phyloP scores from a whole-genome alignment of 768 basidiomycete species.

The Panaeolus papilionaceus region DNA sequence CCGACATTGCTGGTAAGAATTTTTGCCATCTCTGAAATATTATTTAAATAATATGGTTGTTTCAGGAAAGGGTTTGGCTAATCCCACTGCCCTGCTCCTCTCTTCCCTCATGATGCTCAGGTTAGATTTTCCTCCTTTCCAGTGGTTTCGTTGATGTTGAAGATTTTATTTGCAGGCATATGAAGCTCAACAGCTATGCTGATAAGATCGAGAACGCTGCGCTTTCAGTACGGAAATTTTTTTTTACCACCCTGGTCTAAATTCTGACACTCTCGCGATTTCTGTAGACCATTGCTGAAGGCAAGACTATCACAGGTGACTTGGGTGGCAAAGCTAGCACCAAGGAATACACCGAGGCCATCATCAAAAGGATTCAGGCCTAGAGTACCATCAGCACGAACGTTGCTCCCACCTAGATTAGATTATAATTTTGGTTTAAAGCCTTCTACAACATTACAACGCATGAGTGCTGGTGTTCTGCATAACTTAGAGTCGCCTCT shows the following conservation, averaged over 20 bases:
- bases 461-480: slow-evolving; percentile 9
- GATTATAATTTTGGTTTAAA: slow-evolving; percentile 22
- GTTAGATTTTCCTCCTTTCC: slow-evolving; percentile 47
- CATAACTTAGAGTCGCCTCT: not conserved
- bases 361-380: slow-evolving; percentile 71
- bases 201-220: slow-evolving; percentile 92
- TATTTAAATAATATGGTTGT: slow-evolving; percentile 19
- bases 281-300: slow-evolving; percentile 92
- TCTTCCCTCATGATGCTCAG: slow-evolving; percentile 98
- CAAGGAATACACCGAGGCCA: slow-evolving; percentile 86
- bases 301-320: slow-evolving; percentile 94
- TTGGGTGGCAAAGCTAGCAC: slow-evolving; percentile 93
- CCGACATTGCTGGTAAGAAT: slow-evolving; percentile 91
- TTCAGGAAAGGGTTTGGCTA: slow-evolving; percentile 88
- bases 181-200: slow-evolving; percentile 87
- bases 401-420: slow-evolving; percentile 30
- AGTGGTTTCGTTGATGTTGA: slow-evolving; percentile 17
- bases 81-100: slow-evolving; percentile 97
- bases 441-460: slow-evolving; percentile 9
- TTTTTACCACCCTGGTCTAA: slow-evolving; percentile 1
- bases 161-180: slow-evolving; percentile 67
- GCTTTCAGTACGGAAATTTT: slow-evolving; percentile 68
- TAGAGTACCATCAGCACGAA: slow-evolving; percentile 30
- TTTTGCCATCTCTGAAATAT: slow-evolving; percentile 8
- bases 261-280: slow-evolving; percentile 22